Conservation (phyloP, 2,329 filamentous ascomycete species). For the Atkinsonella texensis region DNA sequence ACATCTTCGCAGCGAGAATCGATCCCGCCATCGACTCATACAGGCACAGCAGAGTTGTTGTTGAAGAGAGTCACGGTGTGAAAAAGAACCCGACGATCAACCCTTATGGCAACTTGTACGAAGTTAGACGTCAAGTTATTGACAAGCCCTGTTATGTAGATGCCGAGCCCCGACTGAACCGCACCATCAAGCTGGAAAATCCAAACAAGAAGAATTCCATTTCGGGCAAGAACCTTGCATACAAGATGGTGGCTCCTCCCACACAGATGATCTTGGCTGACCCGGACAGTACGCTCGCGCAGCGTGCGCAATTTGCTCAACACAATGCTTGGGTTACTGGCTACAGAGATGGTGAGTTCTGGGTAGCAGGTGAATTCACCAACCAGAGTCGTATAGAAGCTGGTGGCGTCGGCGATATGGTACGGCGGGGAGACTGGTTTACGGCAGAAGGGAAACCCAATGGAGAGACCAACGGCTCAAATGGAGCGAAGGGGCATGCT, state of each 20-base stretch:
- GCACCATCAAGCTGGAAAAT: conserved; percentile 37
- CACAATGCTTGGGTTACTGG: conserved; percentile 39
- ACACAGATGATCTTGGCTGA: conserved; percentile 34
- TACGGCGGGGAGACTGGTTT: conserved; percentile 34
- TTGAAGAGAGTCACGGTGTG: conserved; percentile 25
- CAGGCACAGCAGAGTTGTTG: conserved; percentile 36
- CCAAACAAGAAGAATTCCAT: conserved; percentile 30
- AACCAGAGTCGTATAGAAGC: conserved; percentile 33
- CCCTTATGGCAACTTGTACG: conserved; percentile 49
- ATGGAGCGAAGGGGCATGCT: conserved; percentile 2
- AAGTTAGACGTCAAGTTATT: conserved; percentile 36
- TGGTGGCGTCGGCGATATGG: conserved; percentile 35
- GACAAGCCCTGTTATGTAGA: conserved; percentile 35
- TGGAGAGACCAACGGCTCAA: conserved; percentile 3
- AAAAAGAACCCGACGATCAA: conserved; percentile 39
- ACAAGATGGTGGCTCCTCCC: conserved; percentile 33
- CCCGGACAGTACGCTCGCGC: conserved; percentile 28
- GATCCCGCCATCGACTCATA: conserved; percentile 48
- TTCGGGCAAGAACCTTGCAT: conserved; percentile 36
- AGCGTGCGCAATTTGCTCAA: conserved; percentile 31
- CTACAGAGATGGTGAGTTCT: conserved; percentile 36
- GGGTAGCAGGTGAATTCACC: conserved; percentile 38
- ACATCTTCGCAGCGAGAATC: conserved; percentile 53
- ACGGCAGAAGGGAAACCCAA: conserved; percentile 15
- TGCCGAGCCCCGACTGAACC: conserved; percentile 40